Percentiles rank a stretch among this genome's conserved stretches.
Evolutionary conservation across 2,329 filamentous ascomycete genomes (phyloP).

Genomic region (Cladosporium sp.): DNA sequence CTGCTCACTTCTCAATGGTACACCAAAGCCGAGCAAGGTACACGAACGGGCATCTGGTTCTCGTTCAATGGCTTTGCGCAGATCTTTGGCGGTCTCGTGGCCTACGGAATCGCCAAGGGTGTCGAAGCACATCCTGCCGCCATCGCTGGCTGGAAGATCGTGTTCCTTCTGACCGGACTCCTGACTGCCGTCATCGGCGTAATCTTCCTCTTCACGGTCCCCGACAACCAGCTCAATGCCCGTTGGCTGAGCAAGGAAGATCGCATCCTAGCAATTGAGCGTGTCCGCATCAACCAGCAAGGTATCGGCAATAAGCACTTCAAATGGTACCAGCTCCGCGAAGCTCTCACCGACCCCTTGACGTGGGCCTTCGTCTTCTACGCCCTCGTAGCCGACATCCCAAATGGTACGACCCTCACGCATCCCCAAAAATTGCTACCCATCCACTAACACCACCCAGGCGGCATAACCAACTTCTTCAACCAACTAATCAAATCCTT

Average conservation of each 20-base stretch:
- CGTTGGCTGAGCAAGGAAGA: slow-evolving; percentile 62
- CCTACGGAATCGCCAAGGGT: slow-evolving; percentile 59
- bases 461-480: slow-evolving; percentile 58
- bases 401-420: slow-evolving; percentile 41
- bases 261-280: slow-evolving; percentile 62
- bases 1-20: slow-evolving; percentile 69
- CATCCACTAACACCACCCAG: slow-evolving; percentile 16
- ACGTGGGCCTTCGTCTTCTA: slow-evolving; percentile 58
- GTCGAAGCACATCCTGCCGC: slow-evolving; percentile 50
- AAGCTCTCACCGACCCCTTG: slow-evolving; percentile 54
- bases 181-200: slow-evolving; percentile 39
- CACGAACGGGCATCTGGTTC: slow-evolving; percentile 63
- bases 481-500: slow-evolving; percentile 58
- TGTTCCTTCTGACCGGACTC: slow-evolving; percentile 44
- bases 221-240: slow-evolving; percentile 58
- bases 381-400: slow-evolving; percentile 53
- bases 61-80: slow-evolving; percentile 61
- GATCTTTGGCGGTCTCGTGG: slow-evolving; percentile 58
- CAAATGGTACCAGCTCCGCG: slow-evolving; percentile 54
- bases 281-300: slow-evolving; percentile 69
- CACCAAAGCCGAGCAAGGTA: slow-evolving; percentile 63
- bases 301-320: slow-evolving; percentile 57
- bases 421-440: neutral
- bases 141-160: slow-evolving; percentile 57
- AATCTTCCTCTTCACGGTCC: slow-evolving; percentile 44